Conservation (phyloP, 805 yeast species). For the Teunomyces panamensis region DNA sequence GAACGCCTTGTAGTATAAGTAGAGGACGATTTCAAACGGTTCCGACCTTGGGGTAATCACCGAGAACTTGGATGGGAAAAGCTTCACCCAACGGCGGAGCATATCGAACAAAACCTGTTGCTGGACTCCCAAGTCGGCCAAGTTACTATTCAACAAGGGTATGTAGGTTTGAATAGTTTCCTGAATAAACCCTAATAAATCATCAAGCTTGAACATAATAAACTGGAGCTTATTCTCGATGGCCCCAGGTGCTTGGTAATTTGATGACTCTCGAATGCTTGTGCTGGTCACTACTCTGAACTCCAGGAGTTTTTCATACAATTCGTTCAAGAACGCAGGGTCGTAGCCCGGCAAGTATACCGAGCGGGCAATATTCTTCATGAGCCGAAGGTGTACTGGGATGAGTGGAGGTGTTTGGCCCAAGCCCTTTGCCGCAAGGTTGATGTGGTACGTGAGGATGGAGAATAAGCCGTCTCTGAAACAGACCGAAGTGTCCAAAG, state of each 20-base stretch:
- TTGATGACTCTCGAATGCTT: neutral
- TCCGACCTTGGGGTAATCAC: slow-evolving; percentile 20
- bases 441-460: slow-evolving; percentile 27
- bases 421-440: slow-evolving; percentile 10
- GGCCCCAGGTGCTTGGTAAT: neutral
- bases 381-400: slow-evolving; percentile 32
- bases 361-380: slow-evolving; percentile 32
- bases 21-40: slow-evolving; percentile 32
- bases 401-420: slow-evolving; percentile 14
- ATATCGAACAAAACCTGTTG: slow-evolving; percentile 32
- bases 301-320: slow-evolving; percentile 17
- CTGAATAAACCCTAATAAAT: slow-evolving; percentile 21
- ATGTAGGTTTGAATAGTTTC: slow-evolving; percentile 24
- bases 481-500: slow-evolving; percentile 32
- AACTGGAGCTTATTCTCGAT: slow-evolving; percentile 8
- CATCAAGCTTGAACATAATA: slow-evolving; percentile 19
- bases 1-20: slow-evolving; percentile 30
- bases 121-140: slow-evolving; percentile 27
- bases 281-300: slow-evolving; percentile 18
- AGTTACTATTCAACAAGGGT: slow-evolving; percentile 22
- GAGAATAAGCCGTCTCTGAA: slow-evolving; percentile 41
- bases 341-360: slow-evolving; percentile 37
- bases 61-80: slow-evolving; percentile 30
- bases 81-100: slow-evolving; percentile 34
- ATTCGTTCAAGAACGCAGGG: slow-evolving; percentile 30